A percentile compares a stretch with the other conserved stretches of the same genome.
These are phyloP conservation scores for Tolypocladium inflatum DNA, from an alignment of 2,329 filamentous ascomycete species.

Conservation along the genomic window DNA sequence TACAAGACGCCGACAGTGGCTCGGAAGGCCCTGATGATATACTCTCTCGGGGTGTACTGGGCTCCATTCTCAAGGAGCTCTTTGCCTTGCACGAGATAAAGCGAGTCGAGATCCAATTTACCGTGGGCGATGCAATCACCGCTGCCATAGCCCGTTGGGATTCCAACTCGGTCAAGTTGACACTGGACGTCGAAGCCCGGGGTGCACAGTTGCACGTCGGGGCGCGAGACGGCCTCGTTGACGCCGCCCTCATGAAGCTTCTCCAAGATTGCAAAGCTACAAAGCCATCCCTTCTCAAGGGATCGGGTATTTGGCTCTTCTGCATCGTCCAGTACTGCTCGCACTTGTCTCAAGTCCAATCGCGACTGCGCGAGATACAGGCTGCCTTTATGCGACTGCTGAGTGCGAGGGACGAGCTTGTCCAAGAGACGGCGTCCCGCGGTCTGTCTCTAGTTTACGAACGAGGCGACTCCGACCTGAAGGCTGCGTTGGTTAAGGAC, in stretches of 20 bases:
- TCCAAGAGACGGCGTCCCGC: constrained; percentile 89
- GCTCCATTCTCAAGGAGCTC: constrained; percentile 54
- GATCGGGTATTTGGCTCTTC: constrained; percentile 90
- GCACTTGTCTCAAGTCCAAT: constrained; percentile 64
- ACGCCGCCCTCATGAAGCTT: constrained; percentile 58
- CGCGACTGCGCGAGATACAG: constrained; percentile 68
- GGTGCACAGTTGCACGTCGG: constrained; percentile 25
- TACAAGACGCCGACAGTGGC: constrained; percentile 26
- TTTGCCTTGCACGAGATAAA: constrained; percentile 76
- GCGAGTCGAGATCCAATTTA: constrained; percentile 80
- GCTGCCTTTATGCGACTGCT: constrained; percentile 80
- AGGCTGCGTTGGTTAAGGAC: constrained; percentile 75
- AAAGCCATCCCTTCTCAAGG: constrained; percentile 83
- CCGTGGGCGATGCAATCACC: constrained; percentile 79
- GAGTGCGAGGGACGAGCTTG: constrained; percentile 81
- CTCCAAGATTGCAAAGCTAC: constrained; percentile 70
- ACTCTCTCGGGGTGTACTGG: constrained; percentile 28
- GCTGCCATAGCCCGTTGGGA: constrained; percentile 73
- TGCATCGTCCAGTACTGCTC: constrained; percentile 87
- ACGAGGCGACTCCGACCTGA: constrained; percentile 72
- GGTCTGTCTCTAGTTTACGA: constrained; percentile 92
- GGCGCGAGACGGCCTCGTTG: constrained; percentile 32
- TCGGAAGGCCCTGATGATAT: constrained; percentile 14
- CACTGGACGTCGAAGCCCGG: constrained; percentile 60
- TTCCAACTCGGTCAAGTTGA: constrained; percentile 66